Evolutionary conservation across 1,284 basidiomycete species (phyloP), one percentile per base, ranked within the genome.

Genomic region (Omphalotus olearius): DNA sequence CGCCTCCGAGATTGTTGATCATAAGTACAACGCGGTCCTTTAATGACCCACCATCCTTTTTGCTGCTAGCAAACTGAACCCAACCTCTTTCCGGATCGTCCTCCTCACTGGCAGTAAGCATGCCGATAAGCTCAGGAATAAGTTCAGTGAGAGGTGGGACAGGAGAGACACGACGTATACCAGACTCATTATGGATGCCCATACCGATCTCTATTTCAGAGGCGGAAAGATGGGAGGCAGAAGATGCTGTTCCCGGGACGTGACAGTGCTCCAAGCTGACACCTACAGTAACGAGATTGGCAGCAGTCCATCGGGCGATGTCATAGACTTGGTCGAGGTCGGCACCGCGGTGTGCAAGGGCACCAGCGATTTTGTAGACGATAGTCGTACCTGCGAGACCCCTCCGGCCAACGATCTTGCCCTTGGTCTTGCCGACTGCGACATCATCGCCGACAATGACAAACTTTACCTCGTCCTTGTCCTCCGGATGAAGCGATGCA

Each of bases 141-240:
- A 97, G 82, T 56, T 87, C 73, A 2, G 78, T 72, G 41, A 92
- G 76, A 6, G 82, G 75, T 0, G 88, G 85, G 3, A 87, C 74
- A 17, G 85, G 89, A 3, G 82, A 86, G 46, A 92, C 63, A 30
- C 86, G 84, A 49, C 73, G 74, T 60, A 84, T 75, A 9, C 94
- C 95, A 25, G 86, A 79, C 69, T 98, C 94, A 65, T 98, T 98
- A 73, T 98, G 93, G 56, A 96, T 95, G 16, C 90, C 90, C 75
- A 90, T 77, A 10, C 94, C 93, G 51, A 95, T 85, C 66, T 95
- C 92, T 48, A 93, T 81, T 68, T 94, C 90, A 38, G 78, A 69
- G 3, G 69, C 62, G 6, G 72, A 71, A 6, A 95, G 73, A 62
- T 86, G 79, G 2, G 80, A 79, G 44, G 81, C 70, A 2, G 73